Evolutionary conservation across 352 stramenopile species (phyloP), one percentile per base, ranked within the genome.

Genomic region (Phytophthora ramorum): DNA sequence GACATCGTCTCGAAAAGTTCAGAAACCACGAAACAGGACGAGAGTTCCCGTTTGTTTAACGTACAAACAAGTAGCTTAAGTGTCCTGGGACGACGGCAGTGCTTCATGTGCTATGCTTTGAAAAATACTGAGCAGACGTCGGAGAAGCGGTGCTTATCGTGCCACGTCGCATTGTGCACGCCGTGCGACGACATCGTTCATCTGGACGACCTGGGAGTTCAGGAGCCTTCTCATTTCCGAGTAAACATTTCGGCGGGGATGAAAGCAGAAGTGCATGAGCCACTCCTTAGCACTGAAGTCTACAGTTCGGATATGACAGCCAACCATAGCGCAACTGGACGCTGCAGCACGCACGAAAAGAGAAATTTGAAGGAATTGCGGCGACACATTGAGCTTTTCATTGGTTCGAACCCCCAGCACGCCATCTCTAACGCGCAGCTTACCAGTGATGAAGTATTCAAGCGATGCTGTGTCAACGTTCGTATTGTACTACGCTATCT

Each of bases 181-280:
- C 20, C 51, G 0, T 92, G 81, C 35, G 83, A 92, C 50, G 73
- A 69, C 0, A 38, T 78, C 16, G 52, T 90, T 30, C 83, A 92
- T 46, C 48, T 87, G 6, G 81, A 92, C 35, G 83, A 91, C 55
- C 58, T 91, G 0, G 83, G 83, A n/a, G 71, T 89, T n/a, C 66
- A 64, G 8, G 83, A 87, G 30, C 59, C 71, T 2, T 43, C 50
- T 17, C 83, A 91, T 44, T 85, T 79, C 20, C 71, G 82, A 30
- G 70, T 91, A 14, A 79, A 69, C 20, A 54, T 80, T 6, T 19
- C 43, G n/a, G 6, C 5, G 14, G 47, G 13, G 2, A 14, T 24
- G 17, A 34, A 52, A 51, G 43, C 52, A 7, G 37, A 43, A 4
- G 47, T 34, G 16, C 38, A 37, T 13, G 30, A 24, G 3, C 13